A percentile compares a stretch with the other conserved stretches of the same genome.
These are phyloP conservation scores for Taxawa tesnikishii DNA, from an alignment of 2,329 filamentous ascomycete species.

Conservation along the genomic window DNA sequence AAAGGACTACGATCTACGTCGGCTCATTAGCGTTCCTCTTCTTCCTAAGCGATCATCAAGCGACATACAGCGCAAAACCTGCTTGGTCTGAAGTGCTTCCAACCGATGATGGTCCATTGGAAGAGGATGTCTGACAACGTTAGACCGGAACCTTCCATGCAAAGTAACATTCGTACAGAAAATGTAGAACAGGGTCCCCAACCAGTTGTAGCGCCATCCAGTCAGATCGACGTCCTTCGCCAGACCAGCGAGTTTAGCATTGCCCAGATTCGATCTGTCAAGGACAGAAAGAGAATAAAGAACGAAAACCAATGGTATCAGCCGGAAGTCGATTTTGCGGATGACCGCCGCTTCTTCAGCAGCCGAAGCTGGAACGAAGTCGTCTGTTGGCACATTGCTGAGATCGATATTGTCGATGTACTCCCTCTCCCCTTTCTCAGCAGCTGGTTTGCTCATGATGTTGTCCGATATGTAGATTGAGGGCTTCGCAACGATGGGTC, in stretches of 20 bases:
- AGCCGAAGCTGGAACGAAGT: background rate
- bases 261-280: slow-evolving; percentile 34
- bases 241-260: slow-evolving; percentile 47
- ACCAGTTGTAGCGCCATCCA: slow-evolving; percentile 34
- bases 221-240: slow-evolving; percentile 39
- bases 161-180: slow-evolving; percentile 23
- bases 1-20: slow-evolving; percentile 28
- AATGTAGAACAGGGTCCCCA: slow-evolving; percentile 42
- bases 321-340: slow-evolving; percentile 38
- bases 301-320: slow-evolving; percentile 41
- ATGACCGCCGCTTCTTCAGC: slow-evolving; percentile 1
- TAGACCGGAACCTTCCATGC: slow-evolving; percentile 20
- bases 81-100: slow-evolving; percentile 21
- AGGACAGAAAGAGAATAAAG: slow-evolving; percentile 47
- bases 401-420: slow-evolving; percentile 2
- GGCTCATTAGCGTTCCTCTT: too few species aligned
- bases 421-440: background rate
- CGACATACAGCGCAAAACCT: slow-evolving; percentile 30
- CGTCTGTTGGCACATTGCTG: background rate
- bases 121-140: slow-evolving; percentile 34
- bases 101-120: slow-evolving; percentile 45
- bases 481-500: too few species aligned
- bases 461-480: too few species aligned
- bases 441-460: too few species aligned
- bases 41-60: too few species aligned